Evolutionary conservation across 805 yeast genomes (phyloP).

Genomic region (Candida morakotiae): DNA sequence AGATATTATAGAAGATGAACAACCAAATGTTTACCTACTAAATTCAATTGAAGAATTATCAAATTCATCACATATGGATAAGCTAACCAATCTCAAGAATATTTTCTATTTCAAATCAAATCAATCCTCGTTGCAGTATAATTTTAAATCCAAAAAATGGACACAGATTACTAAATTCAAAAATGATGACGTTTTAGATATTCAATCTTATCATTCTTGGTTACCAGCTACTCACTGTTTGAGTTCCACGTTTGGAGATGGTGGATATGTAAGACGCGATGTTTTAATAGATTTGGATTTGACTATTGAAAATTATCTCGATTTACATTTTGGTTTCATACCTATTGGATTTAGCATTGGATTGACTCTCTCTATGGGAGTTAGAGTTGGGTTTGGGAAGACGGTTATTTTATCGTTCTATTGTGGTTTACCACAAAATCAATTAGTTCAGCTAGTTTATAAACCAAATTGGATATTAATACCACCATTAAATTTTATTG

Average conservation of each 20-base stretch:
- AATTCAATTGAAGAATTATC: slow-evolving; percentile 6
- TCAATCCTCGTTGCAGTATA: slow-evolving; percentile 5
- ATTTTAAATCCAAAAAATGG: slow-evolving; percentile 4
- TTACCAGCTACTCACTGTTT: slow-evolving; percentile 8
- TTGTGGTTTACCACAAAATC: slow-evolving; percentile 3
- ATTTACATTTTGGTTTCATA: slow-evolving; percentile 3
- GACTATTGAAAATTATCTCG: slow-evolving; percentile 5
- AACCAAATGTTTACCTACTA: slow-evolving; percentile 2
- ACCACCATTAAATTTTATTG: slow-evolving; percentile 3
- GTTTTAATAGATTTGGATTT: slow-evolving; percentile 5
- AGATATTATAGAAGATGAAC: no score
- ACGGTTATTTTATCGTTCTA: slow-evolving; percentile 1
- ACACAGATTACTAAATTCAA: slow-evolving; percentile 1
- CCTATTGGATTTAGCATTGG: slow-evolving; percentile 8
- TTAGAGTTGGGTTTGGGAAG: slow-evolving; percentile 7
- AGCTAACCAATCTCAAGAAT: slow-evolving; percentile 2
- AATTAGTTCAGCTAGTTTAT: slow-evolving; percentile 8
- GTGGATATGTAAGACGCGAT: slow-evolving; percentile 5
- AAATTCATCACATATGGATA: slow-evolving; percentile 4
- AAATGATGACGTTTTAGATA: background rate
- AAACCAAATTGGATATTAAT: slow-evolving; percentile 6
- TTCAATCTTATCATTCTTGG: slow-evolving; percentile 4
- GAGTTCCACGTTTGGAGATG: slow-evolving; percentile 6
- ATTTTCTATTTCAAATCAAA: slow-evolving; percentile 7
- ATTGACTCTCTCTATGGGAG: slow-evolving; percentile 3